Conservation (phyloP, 2,329 filamentous ascomycete species). For the Ophiostoma ulmi region DNA sequence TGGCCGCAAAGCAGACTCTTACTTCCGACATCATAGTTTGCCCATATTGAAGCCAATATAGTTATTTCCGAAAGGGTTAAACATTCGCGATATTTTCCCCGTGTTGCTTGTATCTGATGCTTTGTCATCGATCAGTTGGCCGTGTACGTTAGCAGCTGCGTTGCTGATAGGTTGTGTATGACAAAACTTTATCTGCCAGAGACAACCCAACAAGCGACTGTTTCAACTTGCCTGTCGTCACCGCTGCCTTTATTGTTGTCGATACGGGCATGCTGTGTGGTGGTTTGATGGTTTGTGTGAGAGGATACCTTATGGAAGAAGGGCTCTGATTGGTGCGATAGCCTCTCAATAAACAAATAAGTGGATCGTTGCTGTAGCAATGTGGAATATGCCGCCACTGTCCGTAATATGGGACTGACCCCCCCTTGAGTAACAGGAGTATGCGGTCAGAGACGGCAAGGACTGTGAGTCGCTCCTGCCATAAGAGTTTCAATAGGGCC, state of each 20-base stretch:
- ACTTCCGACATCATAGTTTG: too few relatives aligned
- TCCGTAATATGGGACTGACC: constrained; percentile 1
- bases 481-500: constrained; percentile 15
- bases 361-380: constrained; percentile 26
- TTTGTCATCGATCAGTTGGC: neutral
- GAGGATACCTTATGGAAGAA: neutral
- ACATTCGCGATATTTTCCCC: too few relatives aligned
- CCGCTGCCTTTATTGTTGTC: neutral
- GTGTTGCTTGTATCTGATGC: too few relatives aligned
- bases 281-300: neutral
- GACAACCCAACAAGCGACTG: neutral
- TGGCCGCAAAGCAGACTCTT: too few relatives aligned
- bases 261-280: neutral
- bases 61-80: neutral
- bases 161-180: neutral
- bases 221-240: constrained; percentile 2
- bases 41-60: too few relatives aligned
- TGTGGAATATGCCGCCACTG: constrained; percentile 13
- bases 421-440: constrained; percentile 7
- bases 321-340: constrained; percentile 1
- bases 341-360: constrained; percentile 13
- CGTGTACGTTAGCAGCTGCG: neutral
- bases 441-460: constrained; percentile 15
- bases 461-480: constrained; percentile 8
- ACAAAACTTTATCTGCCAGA: neutral